These are phyloP conservation scores for Leccinellum albellum DNA, from an alignment of 768 basidiomycete genomes.

Conservation along the genomic window DNA sequence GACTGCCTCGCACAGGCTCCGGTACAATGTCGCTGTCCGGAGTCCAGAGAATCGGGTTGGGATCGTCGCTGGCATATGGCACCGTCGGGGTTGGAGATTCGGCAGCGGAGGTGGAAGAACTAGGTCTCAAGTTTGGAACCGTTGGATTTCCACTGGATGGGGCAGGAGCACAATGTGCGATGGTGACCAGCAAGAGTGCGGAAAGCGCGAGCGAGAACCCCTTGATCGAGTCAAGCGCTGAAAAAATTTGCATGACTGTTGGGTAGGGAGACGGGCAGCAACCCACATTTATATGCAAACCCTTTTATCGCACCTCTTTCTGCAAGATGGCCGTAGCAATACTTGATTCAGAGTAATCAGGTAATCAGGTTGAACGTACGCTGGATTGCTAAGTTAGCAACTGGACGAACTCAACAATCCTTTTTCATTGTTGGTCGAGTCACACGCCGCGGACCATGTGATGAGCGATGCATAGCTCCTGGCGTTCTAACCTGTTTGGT, in stretches of 20 bases:
- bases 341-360: background rate
- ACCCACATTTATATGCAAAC: background rate
- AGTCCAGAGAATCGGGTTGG: conserved; percentile 43
- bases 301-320: background rate
- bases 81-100: conserved; percentile 38
- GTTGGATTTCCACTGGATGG: background rate
- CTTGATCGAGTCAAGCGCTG: conserved; percentile 4
- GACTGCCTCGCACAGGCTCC: conserved; percentile 38
- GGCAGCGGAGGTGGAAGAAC: conserved; percentile 17
- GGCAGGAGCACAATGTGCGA: conserved; percentile 1
- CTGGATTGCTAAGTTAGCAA: too few species aligned
- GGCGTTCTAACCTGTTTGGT: too few species aligned
- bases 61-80: conserved; percentile 37
- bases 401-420: background rate
- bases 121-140: background rate
- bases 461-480: too few species aligned
- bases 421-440: background rate
- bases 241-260: background rate
- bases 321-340: background rate
- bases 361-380: too few species aligned
- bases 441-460: too few species aligned
- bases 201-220: background rate
- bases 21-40: conserved; percentile 22
- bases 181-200: conserved; percentile 2
- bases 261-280: background rate